Base-by-base conservation (phyloP, 2,329 filamentous ascomycete species). In the Setomelanomma holmii region DNA sequence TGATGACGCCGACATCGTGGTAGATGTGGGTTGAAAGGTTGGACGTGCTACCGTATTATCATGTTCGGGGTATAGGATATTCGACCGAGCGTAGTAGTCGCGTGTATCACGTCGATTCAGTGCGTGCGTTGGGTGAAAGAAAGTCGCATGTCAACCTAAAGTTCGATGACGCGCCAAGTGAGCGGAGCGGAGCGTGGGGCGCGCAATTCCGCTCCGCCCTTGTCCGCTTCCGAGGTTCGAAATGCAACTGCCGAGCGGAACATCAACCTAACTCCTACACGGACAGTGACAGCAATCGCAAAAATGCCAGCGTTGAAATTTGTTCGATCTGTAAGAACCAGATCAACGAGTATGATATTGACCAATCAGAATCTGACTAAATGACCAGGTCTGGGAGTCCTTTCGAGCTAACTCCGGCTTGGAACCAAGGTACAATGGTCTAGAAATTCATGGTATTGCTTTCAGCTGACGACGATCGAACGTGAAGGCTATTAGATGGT, bases 361-460 rank as follows among this genome's bases (percentile, higher is more conserved):
- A 14, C 5, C 10, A 14, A 6, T 45, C 7, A 27, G 11, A 11
- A 42, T 55, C 61, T 74, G 30, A 76, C 46, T 42, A 17, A 46
- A 46, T 42, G 34, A 52, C 16, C 52, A 95, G 91, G 91, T 96
- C 40, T 84, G 91, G 80, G 89, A 89, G 72, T 93, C 90, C 1
- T 97, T 97, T 75, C 86, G 90, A 78, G 84, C 85, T 61, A 89
- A 91, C 59, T 96, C 92, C 4, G 93, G 93, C 5, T 78, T 98
- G 17, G 93, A 97, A 75, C 91, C 91, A 72, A 89, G 90, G 93
- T 96, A 79, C 40, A 23, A 46, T 33, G 21, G 16, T 11, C 22
- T 16, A 17, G 4, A 1, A 33, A 34, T n/a, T 17, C 11, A 24
- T 14, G 3, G 16, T 27, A 20, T 7, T 36, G 4, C 8, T 35